Evolutionary conservation across 768 basidiomycete genomes (phyloP).

Genomic region (Auricularia sp.): DNA sequence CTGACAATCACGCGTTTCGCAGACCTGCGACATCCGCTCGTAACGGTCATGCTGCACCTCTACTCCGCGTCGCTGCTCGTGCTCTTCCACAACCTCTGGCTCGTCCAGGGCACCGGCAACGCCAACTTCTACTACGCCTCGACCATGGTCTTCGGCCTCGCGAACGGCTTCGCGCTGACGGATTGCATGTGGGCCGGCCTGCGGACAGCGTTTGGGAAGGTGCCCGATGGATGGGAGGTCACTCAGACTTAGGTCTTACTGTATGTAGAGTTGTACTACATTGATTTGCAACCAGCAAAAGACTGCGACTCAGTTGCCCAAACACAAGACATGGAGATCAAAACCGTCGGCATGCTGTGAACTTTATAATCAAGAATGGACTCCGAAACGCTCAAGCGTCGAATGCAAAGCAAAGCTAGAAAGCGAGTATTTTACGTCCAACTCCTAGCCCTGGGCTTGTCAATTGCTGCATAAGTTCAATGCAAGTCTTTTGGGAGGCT

Average conservation of each 20-base stretch:
- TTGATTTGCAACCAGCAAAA: no score
- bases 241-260: conserved; percentile 28
- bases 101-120: conserved; percentile 84
- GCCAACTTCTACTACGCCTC: conserved; percentile 98
- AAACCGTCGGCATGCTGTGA: no score
- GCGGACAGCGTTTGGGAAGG: conserved; percentile 54
- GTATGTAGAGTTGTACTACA: no score
- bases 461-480: no score
- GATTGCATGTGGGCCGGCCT: conserved; percentile 82
- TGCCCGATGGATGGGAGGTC: conserved; percentile 44
- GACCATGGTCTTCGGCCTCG: conserved; percentile 86
- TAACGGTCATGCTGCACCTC: conserved; percentile 70
- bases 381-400: no score
- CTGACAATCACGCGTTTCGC: conserved; percentile 3
- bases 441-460: no score
- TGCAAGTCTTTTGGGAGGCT: no score
- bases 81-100: conserved; percentile 87
- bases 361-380: no score
- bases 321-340: no score
- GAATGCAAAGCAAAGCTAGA: no score
- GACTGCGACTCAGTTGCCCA: no score
- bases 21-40: conserved; percentile 82
- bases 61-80: conserved; percentile 83
- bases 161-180: conserved; percentile 71
- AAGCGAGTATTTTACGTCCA: no score